Evolutionary conservation across 306 rosid species (phyloP), one percentile per base, ranked within the genome.

Genomic region (Cicer arietinum): DNA sequence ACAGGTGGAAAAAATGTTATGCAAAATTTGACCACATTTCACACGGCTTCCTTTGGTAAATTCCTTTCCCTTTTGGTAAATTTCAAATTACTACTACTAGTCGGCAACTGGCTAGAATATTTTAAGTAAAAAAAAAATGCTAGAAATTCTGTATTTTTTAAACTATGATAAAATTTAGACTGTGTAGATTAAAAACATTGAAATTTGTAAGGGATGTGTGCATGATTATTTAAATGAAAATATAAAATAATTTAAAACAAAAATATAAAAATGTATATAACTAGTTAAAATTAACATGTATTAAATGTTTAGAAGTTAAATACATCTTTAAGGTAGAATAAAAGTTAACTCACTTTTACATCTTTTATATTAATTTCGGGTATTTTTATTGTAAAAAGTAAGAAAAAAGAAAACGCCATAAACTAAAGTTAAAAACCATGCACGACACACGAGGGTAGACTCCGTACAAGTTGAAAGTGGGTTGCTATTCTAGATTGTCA

Each of bases 1-100:
- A 75, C 98, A 0, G 99, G 99, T 0, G 81, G 85, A 0, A 92
- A 37, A 64, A 95, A 77, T 69, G 72, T 84, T 9, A 0, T 0
- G 8, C 48, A 85, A 0, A 67, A 46, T 4, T 14, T 82, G 25
- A 95, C 99, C n/a, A 95, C 99, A 25, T 95, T 95, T 78, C 99
- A 90, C 92, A 95, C 89, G 0, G 99, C 99, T 5, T 69, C 92
- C 6, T 95, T 95, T 7, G 99, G 99, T 95, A 88, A 85, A 9
- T 45, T 71, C 30, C 39, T 3, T 58, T 13, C 11, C 25, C 25
- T 22, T 1, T 22, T 22, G 25, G 25, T 22, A 22, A 22, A 22
- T 22, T 22, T 2, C 25, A 22, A 22, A 22, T 22, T 22, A 22
- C 25, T 1, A 22, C 25, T 22, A 1, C 25, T 22, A 22, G 25